A percentile compares a stretch with the other conserved stretches of the same genome.
These are phyloP conservation scores for Trichoderma reesei DNA, from an alignment of 495 filamentous ascomycete species.

Conservation along the genomic window DNA sequence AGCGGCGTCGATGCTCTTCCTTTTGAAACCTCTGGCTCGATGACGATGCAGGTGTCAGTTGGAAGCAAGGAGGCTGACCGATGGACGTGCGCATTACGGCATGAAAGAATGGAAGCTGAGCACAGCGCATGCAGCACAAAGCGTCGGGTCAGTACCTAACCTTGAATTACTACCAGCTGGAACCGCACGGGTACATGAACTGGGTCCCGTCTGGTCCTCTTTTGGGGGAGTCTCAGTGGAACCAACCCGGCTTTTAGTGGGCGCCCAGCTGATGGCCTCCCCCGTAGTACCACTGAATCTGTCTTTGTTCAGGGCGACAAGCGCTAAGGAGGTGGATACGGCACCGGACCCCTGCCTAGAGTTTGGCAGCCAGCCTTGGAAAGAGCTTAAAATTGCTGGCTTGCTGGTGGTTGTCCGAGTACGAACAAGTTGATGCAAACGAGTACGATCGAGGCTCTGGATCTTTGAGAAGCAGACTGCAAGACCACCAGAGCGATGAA, in stretches of 20 bases:
- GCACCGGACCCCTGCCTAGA: not conserved
- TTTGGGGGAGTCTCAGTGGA: conserved; percentile 2
- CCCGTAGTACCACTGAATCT: not conserved
- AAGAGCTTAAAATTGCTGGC: not conserved
- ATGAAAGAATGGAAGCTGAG: too few relatives aligned
- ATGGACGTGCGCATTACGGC: too few relatives aligned
- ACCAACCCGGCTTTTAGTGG: not conserved
- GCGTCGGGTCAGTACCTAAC: too few relatives aligned
- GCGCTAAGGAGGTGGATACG: not conserved
- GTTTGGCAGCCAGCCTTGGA: not conserved
- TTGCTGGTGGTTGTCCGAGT: not conserved
- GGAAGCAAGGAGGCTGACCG: too few relatives aligned
- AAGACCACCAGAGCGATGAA: too few relatives aligned
- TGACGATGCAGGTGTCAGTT: too few relatives aligned
- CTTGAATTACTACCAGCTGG: too few relatives aligned
- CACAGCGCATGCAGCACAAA: too few relatives aligned
- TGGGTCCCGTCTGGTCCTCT: not conserved
- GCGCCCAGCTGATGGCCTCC: conserved; percentile 1
- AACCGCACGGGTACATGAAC: not conserved
- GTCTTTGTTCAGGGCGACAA: not conserved
- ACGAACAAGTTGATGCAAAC: not conserved
- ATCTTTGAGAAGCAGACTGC: too few relatives aligned
- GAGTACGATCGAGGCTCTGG: not conserved
- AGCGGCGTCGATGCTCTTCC: too few relatives aligned
- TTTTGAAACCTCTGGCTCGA: too few relatives aligned